Evolutionary conservation across 257 asterid genomes (phyloP), one percentile per base, ranked within the genome.

Genomic region (Lantana camara): DNA sequence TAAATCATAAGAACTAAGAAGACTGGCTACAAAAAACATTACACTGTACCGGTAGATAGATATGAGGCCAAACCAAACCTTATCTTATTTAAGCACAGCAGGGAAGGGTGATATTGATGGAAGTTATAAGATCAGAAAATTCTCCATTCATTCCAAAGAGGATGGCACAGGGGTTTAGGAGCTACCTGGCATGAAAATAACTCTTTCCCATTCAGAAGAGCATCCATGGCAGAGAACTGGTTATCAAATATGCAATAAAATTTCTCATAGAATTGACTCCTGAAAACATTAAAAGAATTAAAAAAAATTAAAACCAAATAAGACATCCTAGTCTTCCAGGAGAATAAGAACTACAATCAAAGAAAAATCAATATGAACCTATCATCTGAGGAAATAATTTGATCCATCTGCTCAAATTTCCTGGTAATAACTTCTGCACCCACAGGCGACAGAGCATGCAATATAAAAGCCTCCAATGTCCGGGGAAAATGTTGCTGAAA

Each of bases 401-500:
- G 85, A 82, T 93, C 99, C 88, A 88, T 81, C 85, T 83, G 88
- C 83, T 90, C 96, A 63, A 91, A 83, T 72, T 88, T 94, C 80
- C 95, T 75, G 76, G 96, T 84, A 65, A 94, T 88, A 63, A 80
- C 86, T 79, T 90, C 96, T 23, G 83, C 82, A 60, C 92, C 96
- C 58, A 90, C 79, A n/a, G 95, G 95, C 65, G 97, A 82, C 57
- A 90, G 96, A 37, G 79, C 94, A 68, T 88, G 96, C 77, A 88
- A 66, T 48, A 88, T 68, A 63, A 84, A 69, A 73, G 99, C 96
- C 87, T 90, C 99, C 77, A 94, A 50, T 47, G 99, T 88, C 82
- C 97, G 83, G 0, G 96, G 97, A 55, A 94, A 94, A 63, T 88
- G 79, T 75, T 84, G 85, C 99, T 94, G 92, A 38, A 79, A 82